Conservation (phyloP, 106 monocot species). For the Posidonia australis region DNA sequence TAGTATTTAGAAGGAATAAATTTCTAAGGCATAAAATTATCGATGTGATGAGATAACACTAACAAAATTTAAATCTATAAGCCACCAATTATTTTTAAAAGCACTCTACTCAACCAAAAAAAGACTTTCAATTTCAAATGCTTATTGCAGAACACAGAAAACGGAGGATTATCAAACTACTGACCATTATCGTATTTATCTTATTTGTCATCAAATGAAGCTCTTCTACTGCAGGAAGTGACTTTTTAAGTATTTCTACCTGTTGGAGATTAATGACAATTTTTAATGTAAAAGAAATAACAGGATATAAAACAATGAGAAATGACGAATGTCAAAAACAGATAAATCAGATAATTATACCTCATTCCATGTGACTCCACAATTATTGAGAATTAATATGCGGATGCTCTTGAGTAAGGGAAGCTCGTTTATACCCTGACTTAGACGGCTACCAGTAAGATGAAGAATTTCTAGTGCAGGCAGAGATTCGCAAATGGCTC, state of each 20-base stretch:
- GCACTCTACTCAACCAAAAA: neutral
- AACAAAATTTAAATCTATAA: no score
- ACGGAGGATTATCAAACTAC: neutral
- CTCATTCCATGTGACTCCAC: conserved; percentile 71
- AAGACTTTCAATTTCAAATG: neutral
- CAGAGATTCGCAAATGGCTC: conserved; percentile 62
- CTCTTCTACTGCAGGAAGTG: conserved; percentile 57
- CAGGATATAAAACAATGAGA: neutral
- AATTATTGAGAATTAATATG: conserved; percentile 81
- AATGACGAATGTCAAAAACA: neutral
- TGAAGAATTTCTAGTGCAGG: conserved; percentile 67
- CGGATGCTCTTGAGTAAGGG: conserved; percentile 42
- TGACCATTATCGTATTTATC: conserved; percentile 34
- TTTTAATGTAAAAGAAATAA: neutral
- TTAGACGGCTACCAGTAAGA: conserved; percentile 59
- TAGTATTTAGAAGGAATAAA: no score
- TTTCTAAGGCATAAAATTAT: no score
- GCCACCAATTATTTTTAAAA: no score
- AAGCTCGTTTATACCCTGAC: conserved; percentile 29
- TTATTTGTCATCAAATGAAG: conserved; percentile 81
- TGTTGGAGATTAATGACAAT: conserved; percentile 28
- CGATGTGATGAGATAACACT: no score
- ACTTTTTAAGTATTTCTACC: conserved; percentile 69
- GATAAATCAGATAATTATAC: conserved; percentile 12
- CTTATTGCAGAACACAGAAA: neutral